Evolutionary conservation across 192 early-diverging fungal species (phyloP), one percentile per base, ranked within the genome.

Genomic region (Backusella psychrophila): DNA sequence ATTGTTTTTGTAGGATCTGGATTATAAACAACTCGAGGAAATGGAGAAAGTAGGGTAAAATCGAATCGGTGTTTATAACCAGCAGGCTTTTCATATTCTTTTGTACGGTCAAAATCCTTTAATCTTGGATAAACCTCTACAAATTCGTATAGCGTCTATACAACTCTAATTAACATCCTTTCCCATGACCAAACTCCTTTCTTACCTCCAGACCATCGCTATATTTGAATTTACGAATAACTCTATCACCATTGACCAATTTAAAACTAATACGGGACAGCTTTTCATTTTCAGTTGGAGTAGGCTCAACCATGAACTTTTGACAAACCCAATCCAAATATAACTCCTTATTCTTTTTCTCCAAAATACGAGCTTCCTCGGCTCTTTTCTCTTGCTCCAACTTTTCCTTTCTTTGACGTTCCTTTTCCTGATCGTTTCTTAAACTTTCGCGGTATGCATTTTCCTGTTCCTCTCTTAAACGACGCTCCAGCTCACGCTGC

Each of bases 371-470:
- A 67, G 49, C 42, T 49, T 69, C 12, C 35, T 66, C 56, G 8
- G 56, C 56, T 14, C 56, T 63, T 59, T 75, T 33, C 29, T 31
- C 65, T 21, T 46, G 29, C 11, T 31, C 38, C 14, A 34, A 5
- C 15, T 71, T 78, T 66, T 63, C 15, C 29, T 63, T 63, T 63
- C 26, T 63, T 63, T 63, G 21, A 5, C 56, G 56, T 46, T 75
- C 82, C 79, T 93, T 93, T 87, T 97, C 94, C 66, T 91, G 91
- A 70, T 98, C 97, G 0, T 91, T 91, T 15, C 85, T 83, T 56
- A 98, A 81, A n/a, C 91, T 93, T 46, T 91, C 92, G 73, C 91
- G 89, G 77, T 98, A 98, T 1, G 96, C 97, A 35, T 83, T 82
- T 44, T 97, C 95, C 82, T 98, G 97, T 79, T 94, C 91, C 77